These are phyloP conservation scores for Parmelia sp. DNA, from an alignment of 495 filamentous ascomycete species.

Conservation along the genomic window DNA sequence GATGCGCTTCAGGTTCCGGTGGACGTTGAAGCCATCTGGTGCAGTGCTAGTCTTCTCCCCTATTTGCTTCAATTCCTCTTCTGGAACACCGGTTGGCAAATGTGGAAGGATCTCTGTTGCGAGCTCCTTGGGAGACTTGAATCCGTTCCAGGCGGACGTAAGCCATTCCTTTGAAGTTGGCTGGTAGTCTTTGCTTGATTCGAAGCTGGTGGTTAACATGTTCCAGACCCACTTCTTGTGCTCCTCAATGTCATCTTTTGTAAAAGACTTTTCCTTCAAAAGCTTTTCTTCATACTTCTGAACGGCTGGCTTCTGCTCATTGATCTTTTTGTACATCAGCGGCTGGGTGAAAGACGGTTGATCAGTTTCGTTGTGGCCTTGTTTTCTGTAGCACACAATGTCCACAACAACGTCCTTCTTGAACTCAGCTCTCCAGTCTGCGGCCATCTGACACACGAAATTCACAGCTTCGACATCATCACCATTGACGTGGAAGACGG, in stretches of 20 bases:
- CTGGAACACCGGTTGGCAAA: slow-evolving; percentile 72
- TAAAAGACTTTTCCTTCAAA: slow-evolving; percentile 84
- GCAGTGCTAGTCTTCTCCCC: slow-evolving; percentile 64
- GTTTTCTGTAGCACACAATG: slow-evolving; percentile 97
- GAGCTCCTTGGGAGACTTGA: slow-evolving; percentile 97
- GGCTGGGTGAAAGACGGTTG: slow-evolving; percentile 99
- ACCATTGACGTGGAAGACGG: slow-evolving; percentile 97
- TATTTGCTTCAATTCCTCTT: slow-evolving; percentile 66
- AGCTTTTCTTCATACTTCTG: slow-evolving; percentile 86
- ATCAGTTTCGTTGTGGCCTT: slow-evolving; percentile 99
- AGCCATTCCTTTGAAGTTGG: slow-evolving; percentile 96
- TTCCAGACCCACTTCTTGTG: slow-evolving; percentile 99
- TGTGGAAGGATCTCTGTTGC: slow-evolving; percentile 92
- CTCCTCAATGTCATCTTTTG: slow-evolving; percentile 95
- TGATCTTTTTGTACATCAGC: slow-evolving; percentile 97
- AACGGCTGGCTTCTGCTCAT: slow-evolving; percentile 68
- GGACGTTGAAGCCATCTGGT: slow-evolving; percentile 79
- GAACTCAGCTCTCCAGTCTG: slow-evolving; percentile 97
- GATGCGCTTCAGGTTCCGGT: slow-evolving; percentile 97
- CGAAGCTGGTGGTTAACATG: slow-evolving; percentile 95
- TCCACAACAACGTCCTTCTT: slow-evolving; percentile 96
- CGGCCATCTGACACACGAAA: slow-evolving; percentile 93
- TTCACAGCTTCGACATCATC: slow-evolving; percentile 98
- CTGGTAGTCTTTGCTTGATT: slow-evolving; percentile 94
- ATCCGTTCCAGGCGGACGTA: slow-evolving; percentile 96